phyloP scores from a whole-genome alignment of 352 stramenopile species.

The Thalassiosira livingstoniorum region DNA sequence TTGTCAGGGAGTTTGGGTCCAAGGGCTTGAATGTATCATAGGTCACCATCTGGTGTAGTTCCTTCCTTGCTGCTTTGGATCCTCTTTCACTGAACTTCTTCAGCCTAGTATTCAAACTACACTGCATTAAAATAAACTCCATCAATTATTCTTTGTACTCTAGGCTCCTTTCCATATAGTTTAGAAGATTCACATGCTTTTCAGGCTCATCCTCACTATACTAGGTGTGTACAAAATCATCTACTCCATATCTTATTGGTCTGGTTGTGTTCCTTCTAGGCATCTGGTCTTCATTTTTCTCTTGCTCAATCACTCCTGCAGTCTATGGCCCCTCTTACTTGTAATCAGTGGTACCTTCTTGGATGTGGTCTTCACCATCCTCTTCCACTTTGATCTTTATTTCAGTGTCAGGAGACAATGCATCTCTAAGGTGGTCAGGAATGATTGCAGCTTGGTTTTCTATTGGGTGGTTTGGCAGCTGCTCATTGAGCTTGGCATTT shows the following conservation, averaged over 20 bases:
- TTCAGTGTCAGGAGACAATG: not conserved
- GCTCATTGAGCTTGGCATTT: not conserved
- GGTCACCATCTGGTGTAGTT: not conserved
- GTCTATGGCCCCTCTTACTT: no score
- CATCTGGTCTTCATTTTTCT: not conserved
- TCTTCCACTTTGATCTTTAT: not conserved
- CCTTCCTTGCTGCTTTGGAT: not conserved
- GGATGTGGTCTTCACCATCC: not conserved
- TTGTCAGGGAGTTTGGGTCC: no score
- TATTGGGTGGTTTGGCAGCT: no score
- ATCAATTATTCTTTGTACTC: not conserved
- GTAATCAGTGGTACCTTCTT: not conserved
- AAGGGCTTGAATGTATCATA: not conserved
- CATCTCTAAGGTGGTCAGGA: not conserved
- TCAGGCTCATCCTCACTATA: no score
- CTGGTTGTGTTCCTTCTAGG: not conserved
- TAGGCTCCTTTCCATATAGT: not conserved
- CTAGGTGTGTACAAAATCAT: no score
- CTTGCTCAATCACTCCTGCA: not conserved
- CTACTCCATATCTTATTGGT: no score
- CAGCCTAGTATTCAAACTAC: not conserved
- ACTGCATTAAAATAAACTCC: not conserved
- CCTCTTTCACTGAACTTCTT: not conserved
- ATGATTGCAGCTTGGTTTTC: not conserved
- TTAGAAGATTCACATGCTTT: no score